phyloP scores from a whole-genome alignment of 176 grass and related monocot species.

The Aegilops speltoides region DNA sequence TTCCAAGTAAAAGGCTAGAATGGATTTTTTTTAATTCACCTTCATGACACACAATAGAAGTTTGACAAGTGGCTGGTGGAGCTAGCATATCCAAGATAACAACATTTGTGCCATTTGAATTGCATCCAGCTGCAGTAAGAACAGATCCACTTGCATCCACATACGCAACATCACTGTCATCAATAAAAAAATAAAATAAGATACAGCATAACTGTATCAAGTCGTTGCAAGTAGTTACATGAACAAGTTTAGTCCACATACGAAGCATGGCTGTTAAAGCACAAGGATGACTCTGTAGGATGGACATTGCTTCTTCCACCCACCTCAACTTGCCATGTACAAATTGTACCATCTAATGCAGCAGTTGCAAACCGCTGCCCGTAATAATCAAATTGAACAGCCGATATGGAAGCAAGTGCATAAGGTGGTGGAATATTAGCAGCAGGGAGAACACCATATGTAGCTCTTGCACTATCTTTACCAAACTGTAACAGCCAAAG shows the following conservation, averaged over 20 bases:
- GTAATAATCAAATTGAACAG: conserved; percentile 81
- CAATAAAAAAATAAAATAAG: conserved; percentile 42
- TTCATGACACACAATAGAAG: conserved; percentile 65
- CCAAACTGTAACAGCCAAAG: conserved; percentile 66
- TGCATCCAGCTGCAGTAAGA: conserved; percentile 77
- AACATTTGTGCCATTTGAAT: conserved; percentile 71
- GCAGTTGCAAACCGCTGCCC: conserved; percentile 92
- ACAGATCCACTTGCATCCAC: conserved; percentile 78
- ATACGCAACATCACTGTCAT: conserved; percentile 75
- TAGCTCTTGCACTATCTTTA: conserved; percentile 84
- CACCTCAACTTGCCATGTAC: conserved; percentile 89
- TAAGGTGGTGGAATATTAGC: conserved; percentile 82
- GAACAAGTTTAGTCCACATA: conserved; percentile 44
- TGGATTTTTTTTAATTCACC: conserved; percentile 31
- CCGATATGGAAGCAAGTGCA: conserved; percentile 79
- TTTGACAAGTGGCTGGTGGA: conserved; percentile 67
- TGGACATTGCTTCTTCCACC: conserved; percentile 91
- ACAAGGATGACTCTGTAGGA: conserved; percentile 75
- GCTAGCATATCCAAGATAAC: conserved; percentile 61
- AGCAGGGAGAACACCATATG: conserved; percentile 93
- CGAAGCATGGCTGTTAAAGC: conserved; percentile 87
- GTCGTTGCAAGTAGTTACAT: conserved; percentile 11
- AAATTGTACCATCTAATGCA: conserved; percentile 88
- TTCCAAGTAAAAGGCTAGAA: conserved; percentile 26
- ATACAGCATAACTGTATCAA: conserved; percentile 19